phyloP scores from a whole-genome alignment of 495 filamentous ascomycete genomes.

The Neurospora sp. region DNA sequence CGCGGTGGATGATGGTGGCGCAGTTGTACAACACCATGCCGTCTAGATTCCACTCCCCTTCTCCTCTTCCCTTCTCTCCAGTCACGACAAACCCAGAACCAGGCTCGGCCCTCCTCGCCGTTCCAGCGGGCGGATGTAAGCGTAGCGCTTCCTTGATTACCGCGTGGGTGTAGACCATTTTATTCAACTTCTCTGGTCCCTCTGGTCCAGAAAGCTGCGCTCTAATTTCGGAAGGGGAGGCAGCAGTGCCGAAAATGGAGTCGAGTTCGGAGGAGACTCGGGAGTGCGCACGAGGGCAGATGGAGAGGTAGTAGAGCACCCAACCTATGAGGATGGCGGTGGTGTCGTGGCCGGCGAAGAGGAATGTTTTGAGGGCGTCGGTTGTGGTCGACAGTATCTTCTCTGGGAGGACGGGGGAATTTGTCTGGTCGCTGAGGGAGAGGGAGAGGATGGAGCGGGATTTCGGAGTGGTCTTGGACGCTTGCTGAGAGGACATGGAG shows the following conservation, averaged over 20 bases:
- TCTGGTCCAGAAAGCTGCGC: conserved; percentile 7
- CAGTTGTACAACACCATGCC: conserved; percentile 44
- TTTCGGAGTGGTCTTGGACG: background rate
- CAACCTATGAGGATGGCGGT: conserved; percentile 31
- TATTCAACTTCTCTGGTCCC: conserved; percentile 35
- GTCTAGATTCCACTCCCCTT: conserved; percentile 43
- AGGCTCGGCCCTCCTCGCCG: conserved; percentile 23
- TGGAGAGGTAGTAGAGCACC: conserved; percentile 36
- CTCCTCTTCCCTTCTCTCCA: conserved; percentile 22
- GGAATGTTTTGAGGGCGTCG: conserved; percentile 34
- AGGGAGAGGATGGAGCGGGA: conserved; percentile 25
- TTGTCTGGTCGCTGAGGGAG: conserved; percentile 10
- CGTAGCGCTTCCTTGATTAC: conserved; percentile 46
- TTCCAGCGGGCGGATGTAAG: conserved; percentile 32
- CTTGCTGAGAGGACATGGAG: background rate
- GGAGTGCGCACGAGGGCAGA: conserved; percentile 29
- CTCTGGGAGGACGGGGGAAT: conserved; percentile 4
- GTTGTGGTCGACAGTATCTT: conserved; percentile 12
- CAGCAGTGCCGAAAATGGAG: conserved; percentile 22
- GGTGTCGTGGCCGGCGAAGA: conserved; percentile 43
- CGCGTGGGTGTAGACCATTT: conserved; percentile 34
- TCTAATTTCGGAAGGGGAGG: conserved; percentile 14
- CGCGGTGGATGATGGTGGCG: conserved; percentile 44
- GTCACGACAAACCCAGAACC: conserved; percentile 16
- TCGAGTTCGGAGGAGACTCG: conserved; percentile 39